A percentile compares a stretch with the other conserved stretches of the same genome.
Evolutionary conservation across 2,329 filamentous ascomycete genomes (phyloP).

Genomic region (Botryotinia calthae): DNA sequence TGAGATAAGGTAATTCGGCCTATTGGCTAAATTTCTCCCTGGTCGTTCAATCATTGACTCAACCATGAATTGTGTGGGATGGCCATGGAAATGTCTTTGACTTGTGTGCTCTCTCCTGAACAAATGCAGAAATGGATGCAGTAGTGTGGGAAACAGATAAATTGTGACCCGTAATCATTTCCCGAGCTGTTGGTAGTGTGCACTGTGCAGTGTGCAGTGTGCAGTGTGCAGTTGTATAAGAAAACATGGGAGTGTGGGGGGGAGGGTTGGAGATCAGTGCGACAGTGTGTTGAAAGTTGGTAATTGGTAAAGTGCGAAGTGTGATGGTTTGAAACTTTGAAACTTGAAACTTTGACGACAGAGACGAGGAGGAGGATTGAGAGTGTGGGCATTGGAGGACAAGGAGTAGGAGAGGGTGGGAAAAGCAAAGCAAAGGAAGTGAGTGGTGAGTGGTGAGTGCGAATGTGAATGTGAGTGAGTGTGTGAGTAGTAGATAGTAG

Average conservation of each 20-base stretch:
- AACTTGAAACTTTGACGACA: neutral
- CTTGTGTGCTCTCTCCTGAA: conserved; percentile 17
- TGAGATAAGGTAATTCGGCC: conserved; percentile 17
- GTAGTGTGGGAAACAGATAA: conserved; percentile 10
- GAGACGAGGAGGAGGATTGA: neutral
- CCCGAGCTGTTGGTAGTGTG: conserved; percentile 13
- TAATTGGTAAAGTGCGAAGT: neutral
- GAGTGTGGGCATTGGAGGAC: neutral
- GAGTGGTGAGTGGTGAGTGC: no score
- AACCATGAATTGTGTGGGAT: neutral
- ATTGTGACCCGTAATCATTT: conserved; percentile 13
- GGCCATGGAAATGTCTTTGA: conserved; percentile 13
- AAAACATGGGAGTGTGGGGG: conserved; percentile 2
- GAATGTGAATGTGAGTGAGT: no score
- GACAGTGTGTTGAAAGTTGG: conserved; percentile 8
- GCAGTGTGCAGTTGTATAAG: neutral
- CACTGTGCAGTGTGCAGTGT: neutral
- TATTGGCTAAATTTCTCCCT: conserved; percentile 11
- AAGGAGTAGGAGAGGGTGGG: neutral
- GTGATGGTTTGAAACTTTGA: neutral
- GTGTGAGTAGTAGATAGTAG: neutral
- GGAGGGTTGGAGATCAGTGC: conserved; percentile 12
- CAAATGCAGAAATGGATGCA: conserved; percentile 14
- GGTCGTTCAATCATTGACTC: neutral
- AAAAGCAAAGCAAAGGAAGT: neutral